Base-by-base conservation (phyloP, 2,329 filamentous ascomycete genomes). In the Fusarium graminum region DNA sequence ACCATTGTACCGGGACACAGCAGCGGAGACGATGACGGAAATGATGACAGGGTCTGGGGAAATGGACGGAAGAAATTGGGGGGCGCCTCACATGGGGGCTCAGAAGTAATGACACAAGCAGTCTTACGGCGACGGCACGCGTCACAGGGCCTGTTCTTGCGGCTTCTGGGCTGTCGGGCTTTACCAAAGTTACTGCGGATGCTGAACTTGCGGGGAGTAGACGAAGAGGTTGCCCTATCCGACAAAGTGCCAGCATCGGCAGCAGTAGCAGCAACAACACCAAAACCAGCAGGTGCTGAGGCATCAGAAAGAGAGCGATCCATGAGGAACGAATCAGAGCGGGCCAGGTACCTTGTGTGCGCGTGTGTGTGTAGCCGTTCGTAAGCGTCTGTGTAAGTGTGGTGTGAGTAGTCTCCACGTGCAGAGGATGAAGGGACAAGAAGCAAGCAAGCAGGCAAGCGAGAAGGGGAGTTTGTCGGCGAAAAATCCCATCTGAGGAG, bases 101-200 rank as follows among this genome's bases (percentile, higher is more conserved):
- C 72, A 12, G 74, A 74, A 29, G 79, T 76, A 53, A 83, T 82
- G 9, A 82, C 77, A 67, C 81, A 83, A n/a, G 79, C 81, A 40
- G 80, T 82, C 72, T 82, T 83, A 17, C 81, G 74, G 44, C 74
- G 74, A 10, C 80, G 78, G 63, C 81, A 83, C 12, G 76, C 75
- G 70, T 83, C 81, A 60, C 81, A 83, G 3, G 81, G 81, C 26
- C 80, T 76, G 56, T 80, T 80, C 71, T 82, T 83, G 57, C 80
- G 78, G 68, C 81, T 82, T 53, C 80, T 70, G 32, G 76, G 78
- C 66, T 77, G 74, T 47, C 79, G 71, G 19, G 79, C 74, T 42
- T 72, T 73, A 58, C 79, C 79, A 68, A 80, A 80, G 61, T 78
- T 77, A 69, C 78, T 80, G 58, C 79, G 77, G 49, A 81, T 77